Evolutionary conservation across 371 early-diverging fungal genomes (phyloP).

Genomic region (Mucor plumbeus): DNA sequence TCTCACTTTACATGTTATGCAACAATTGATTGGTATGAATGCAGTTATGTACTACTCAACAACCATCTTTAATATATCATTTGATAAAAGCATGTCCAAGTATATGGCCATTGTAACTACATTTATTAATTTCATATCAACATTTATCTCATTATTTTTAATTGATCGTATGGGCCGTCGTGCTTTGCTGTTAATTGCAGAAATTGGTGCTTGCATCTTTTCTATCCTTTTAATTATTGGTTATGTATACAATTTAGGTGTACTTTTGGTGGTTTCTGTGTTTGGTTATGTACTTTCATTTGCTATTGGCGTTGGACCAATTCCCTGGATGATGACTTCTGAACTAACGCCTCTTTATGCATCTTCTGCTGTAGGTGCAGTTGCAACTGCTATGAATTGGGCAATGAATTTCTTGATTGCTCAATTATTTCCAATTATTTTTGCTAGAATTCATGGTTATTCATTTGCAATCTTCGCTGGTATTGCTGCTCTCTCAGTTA

Average conservation of each 20-base stretch:
- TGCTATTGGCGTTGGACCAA: slow-evolving; percentile 41
- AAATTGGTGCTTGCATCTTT: slow-evolving; percentile 59
- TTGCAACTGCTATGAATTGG: slow-evolving; percentile 72
- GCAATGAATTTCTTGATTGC: slow-evolving; percentile 34
- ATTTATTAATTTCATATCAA: slow-evolving; percentile 66
- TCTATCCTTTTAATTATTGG: slow-evolving; percentile 61
- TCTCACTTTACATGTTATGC: slow-evolving; percentile 53
- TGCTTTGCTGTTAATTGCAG: slow-evolving; percentile 57
- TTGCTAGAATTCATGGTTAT: slow-evolving; percentile 21
- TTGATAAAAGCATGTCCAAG: slow-evolving; percentile 53
- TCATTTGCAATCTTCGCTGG: slow-evolving; percentile 32
- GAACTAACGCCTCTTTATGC: slow-evolving; percentile 73
- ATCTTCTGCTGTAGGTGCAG: slow-evolving; percentile 55
- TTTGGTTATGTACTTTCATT: slow-evolving; percentile 80
- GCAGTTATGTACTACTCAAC: slow-evolving; percentile 84
- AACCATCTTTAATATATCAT: slow-evolving; percentile 57
- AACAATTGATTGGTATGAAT: slow-evolving; percentile 89
- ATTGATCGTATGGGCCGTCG: slow-evolving; percentile 25
- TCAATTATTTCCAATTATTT: slow-evolving; percentile 26
- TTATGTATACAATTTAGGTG: slow-evolving; percentile 48
- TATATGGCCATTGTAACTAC: slow-evolving; percentile 63
- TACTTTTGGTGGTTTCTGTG: slow-evolving; percentile 66
- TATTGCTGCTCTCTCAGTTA: slow-evolving; percentile 30
- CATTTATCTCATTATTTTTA: slow-evolving; percentile 57
- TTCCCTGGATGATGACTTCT: slow-evolving; percentile 15